Percentiles rank a stretch among this genome's conserved stretches.
These are phyloP conservation scores for Trypethelium eluteriae DNA, from an alignment of 495 filamentous ascomycete genomes.

Conservation along the genomic window DNA sequence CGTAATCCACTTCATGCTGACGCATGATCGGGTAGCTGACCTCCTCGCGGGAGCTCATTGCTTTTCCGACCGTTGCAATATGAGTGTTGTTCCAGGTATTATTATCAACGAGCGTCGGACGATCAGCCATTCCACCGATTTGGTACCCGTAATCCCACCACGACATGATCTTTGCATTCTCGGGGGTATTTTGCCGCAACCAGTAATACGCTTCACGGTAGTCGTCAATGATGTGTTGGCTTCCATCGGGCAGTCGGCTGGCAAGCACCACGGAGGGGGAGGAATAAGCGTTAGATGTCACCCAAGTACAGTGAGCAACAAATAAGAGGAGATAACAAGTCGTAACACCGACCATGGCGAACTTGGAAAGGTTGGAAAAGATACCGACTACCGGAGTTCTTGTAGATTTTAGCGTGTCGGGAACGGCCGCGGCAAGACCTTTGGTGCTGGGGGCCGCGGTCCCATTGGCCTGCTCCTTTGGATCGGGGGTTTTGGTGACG, in stretches of 20 bases:
- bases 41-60: constrained; percentile 95
- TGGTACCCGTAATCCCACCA: constrained; percentile 99
- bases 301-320: constrained; percentile 97
- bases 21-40: constrained; percentile 97
- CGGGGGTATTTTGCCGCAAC: constrained; percentile 91
- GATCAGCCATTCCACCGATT: constrained; percentile 98
- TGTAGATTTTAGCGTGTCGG: constrained; percentile 56
- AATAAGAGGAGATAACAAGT: constrained; percentile 82
- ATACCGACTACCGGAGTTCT: constrained; percentile 72
- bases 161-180: constrained; percentile 97
- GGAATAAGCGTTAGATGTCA: constrained; percentile 97
- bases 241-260: constrained; percentile 84
- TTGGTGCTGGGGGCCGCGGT: constrained; percentile 32
- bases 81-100: constrained; percentile 99
- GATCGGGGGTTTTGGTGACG: constrained; percentile 33
- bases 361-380: constrained; percentile 72
- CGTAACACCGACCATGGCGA: constrained; percentile 59
- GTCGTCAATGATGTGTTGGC: constrained; percentile 97
- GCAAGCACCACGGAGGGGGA: constrained; percentile 96
- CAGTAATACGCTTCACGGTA: constrained; percentile 99
- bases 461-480: constrained; percentile 38
- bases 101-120: constrained; percentile 96
- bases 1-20: constrained; percentile 97
- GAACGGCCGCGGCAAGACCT: constrained; percentile 31
- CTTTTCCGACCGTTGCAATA: constrained; percentile 98